A percentile compares a stretch with the other conserved stretches of the same genome.
phyloP scores from a whole-genome alignment of 805 yeast genomes.

The Kregervanrija pseudodelftensis region DNA sequence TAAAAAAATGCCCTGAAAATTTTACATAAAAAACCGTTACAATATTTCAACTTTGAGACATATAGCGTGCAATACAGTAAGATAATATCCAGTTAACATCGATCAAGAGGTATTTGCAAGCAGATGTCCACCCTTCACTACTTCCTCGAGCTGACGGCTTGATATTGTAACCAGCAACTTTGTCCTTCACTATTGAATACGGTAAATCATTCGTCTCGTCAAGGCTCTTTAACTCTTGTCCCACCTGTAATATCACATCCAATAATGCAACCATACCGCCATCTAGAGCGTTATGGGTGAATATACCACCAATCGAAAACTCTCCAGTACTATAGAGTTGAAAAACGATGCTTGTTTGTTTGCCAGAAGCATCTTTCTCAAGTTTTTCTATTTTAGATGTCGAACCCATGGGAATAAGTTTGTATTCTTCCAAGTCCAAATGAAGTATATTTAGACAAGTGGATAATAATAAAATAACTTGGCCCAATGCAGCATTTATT shows the following conservation, averaged over 20 bases:
- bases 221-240: slow-evolving; percentile 32
- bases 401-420: slow-evolving; percentile 76
- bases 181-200: slow-evolving; percentile 60
- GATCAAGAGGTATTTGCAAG: slow-evolving; percentile 75
- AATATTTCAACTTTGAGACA: too few species aligned
- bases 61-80: slow-evolving; percentile 44
- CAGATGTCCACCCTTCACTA: slow-evolving; percentile 82
- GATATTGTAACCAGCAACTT: slow-evolving; percentile 74
- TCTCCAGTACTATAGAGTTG: slow-evolving; percentile 66
- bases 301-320: slow-evolving; percentile 60
- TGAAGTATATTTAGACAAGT: slow-evolving; percentile 55
- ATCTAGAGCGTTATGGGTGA: slow-evolving; percentile 73
- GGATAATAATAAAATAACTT: slow-evolving; percentile 59
- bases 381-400: slow-evolving; percentile 65
- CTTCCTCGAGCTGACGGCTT: slow-evolving; percentile 54
- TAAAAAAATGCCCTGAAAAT: too few species aligned
- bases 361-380: slow-evolving; percentile 27
- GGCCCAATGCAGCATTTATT: slow-evolving; percentile 88
- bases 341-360: slow-evolving; percentile 33
- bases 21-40: too few species aligned
- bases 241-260: slow-evolving; percentile 51
- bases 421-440: slow-evolving; percentile 50
- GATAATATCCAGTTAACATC: slow-evolving; percentile 81
- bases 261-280: slow-evolving; percentile 74
- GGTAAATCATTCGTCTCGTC: slow-evolving; percentile 64